Evolutionary conservation across 2,329 filamentous ascomycete genomes (phyloP).

Genomic region (Alternaria metachromatica): DNA sequence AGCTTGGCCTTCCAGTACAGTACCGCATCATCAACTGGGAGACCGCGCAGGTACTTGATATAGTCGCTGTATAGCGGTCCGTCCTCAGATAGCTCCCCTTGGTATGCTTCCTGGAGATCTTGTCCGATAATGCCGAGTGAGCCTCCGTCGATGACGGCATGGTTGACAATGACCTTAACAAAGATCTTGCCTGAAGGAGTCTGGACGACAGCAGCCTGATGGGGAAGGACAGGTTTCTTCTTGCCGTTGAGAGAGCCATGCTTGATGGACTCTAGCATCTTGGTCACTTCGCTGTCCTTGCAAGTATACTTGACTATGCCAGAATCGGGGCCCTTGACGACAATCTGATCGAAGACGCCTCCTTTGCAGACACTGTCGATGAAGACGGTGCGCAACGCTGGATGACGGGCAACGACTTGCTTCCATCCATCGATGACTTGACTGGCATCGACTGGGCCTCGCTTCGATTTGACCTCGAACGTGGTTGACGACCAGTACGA

Average conservation of each 20-base stretch:
- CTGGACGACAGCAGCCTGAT: constrained; percentile 40
- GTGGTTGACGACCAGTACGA: constrained; percentile 41
- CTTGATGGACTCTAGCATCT: constrained; percentile 33
- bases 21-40: constrained; percentile 28
- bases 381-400: constrained; percentile 43
- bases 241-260: constrained; percentile 37
- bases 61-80: constrained; percentile 46
- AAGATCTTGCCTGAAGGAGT: constrained; percentile 37
- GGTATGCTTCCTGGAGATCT: constrained; percentile 42
- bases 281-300: constrained; percentile 28
- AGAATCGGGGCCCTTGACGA: constrained; percentile 34
- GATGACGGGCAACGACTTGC: constrained; percentile 41
- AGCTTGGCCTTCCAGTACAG: constrained; percentile 44
- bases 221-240: constrained; percentile 40
- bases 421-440: constrained; percentile 37
- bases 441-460: constrained; percentile 28
- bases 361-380: constrained; percentile 45
- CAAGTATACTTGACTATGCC: constrained; percentile 33
- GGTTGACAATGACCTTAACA: constrained; percentile 46
- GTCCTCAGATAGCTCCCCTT: constrained; percentile 28
- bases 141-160: constrained; percentile 44
- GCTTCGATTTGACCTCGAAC: constrained; percentile 36
- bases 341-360: constrained; percentile 46
- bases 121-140: constrained; percentile 39
- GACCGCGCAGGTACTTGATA: constrained; percentile 39